These are phyloP conservation scores for Paecilomyces fulvus DNA, from an alignment of 2,329 filamentous ascomycete species.

Conservation along the genomic window DNA sequence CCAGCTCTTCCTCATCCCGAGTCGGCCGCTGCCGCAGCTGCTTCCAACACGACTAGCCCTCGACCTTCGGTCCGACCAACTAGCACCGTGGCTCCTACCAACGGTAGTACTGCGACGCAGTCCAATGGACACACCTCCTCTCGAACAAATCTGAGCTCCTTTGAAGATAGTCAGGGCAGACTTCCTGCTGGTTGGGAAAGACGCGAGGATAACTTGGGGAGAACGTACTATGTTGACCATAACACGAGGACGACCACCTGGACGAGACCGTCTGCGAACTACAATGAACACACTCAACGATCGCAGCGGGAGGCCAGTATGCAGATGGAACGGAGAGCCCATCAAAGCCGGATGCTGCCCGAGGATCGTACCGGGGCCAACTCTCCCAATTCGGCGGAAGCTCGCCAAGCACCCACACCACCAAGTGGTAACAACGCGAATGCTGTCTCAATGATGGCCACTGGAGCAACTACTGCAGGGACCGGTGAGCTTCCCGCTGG, in stretches of 20 bases:
- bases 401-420: constrained; percentile 34
- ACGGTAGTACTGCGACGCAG: constrained; percentile 30
- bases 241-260: constrained; percentile 95
- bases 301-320: constrained; percentile 81
- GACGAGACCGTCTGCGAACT: constrained; percentile 76
- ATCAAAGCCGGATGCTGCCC: constrained; percentile 90
- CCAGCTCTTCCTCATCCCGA: constrained; percentile 21
- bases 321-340: constrained; percentile 82
- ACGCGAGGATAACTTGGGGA: constrained; percentile 84
- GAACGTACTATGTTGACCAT: constrained; percentile 97
- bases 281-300: constrained; percentile 67
- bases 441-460: constrained; percentile 81
- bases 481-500: constrained; percentile 90
- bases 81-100: constrained; percentile 33
- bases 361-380: constrained; percentile 91
- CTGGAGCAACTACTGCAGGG: constrained; percentile 86
- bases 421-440: constrained; percentile 42
- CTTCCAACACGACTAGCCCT: constrained; percentile 25
- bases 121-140: constrained; percentile 28
- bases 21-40: constrained; percentile 17
- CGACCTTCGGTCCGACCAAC: constrained; percentile 26
- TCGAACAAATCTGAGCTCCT: constrained; percentile 67
- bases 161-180: constrained; percentile 91
- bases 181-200: constrained; percentile 93
- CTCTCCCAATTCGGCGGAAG: constrained; percentile 66